A percentile compares a stretch with the other conserved stretches of the same genome.
phyloP scores from a whole-genome alignment of 805 yeast species.

The Nakazawaea holstii region DNA sequence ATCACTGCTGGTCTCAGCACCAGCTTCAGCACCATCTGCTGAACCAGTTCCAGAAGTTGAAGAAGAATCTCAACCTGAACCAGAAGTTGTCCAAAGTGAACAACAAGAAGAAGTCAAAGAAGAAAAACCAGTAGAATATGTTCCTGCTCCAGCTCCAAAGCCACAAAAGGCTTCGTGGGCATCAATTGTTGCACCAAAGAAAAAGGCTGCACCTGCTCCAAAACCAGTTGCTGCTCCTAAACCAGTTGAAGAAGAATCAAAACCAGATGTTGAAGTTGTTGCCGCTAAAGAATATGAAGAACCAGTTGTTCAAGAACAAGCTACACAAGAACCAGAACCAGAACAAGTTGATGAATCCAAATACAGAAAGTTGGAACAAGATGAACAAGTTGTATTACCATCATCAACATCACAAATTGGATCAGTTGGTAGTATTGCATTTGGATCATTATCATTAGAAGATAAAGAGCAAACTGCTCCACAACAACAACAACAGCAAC shows the following conservation, averaged over 20 bases:
- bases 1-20: slow-evolving; percentile 13
- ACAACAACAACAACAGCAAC: slow-evolving; percentile 8
- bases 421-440: slow-evolving; percentile 45
- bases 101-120: slow-evolving; percentile 7
- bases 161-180: slow-evolving; percentile 11
- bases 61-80: slow-evolving; percentile 3
- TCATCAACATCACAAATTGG: slow-evolving; percentile 37
- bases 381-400: slow-evolving; percentile 40
- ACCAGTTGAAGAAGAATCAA: too few species aligned
- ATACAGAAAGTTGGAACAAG: slow-evolving; percentile 11
- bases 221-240: background rate
- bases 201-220: slow-evolving; percentile 9
- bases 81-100: slow-evolving; percentile 1
- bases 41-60: slow-evolving; percentile 6
- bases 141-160: slow-evolving; percentile 8
- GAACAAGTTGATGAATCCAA: slow-evolving; percentile 3
- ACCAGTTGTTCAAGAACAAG: slow-evolving; percentile 1
- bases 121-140: slow-evolving; percentile 1
- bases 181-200: slow-evolving; percentile 12
- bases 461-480: slow-evolving; percentile 31
- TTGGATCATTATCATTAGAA: slow-evolving; percentile 46
- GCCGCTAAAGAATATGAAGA: slow-evolving; percentile 8
- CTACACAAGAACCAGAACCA: slow-evolving; percentile 3
- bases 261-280: background rate
- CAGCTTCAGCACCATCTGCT: background rate